Evolutionary conservation across 2,329 filamentous ascomycete species (phyloP).

Genomic region (Elsinoe perseae): DNA sequence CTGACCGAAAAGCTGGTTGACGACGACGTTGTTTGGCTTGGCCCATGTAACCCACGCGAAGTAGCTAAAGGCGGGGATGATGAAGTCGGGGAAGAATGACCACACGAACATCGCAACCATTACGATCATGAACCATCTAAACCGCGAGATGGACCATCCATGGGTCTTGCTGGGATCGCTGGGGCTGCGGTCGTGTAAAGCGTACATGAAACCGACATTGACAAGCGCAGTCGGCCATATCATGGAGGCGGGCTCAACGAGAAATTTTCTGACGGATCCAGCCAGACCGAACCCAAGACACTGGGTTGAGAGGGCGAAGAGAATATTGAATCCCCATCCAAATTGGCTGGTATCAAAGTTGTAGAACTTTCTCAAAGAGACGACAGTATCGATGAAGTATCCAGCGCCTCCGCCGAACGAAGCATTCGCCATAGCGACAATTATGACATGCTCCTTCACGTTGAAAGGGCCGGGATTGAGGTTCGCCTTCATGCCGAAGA

Average conservation of each 20-base stretch:
- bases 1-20: constrained; percentile 25
- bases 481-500: constrained; percentile 50
- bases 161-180: constrained; percentile 60
- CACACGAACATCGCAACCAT: constrained; percentile 65
- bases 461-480: constrained; percentile 45
- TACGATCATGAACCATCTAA: constrained; percentile 73
- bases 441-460: constrained; percentile 26
- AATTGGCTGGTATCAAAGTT: constrained; percentile 56
- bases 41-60: constrained; percentile 88
- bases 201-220: constrained; percentile 67
- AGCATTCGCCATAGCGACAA: constrained; percentile 42
- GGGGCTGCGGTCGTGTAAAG: constrained; percentile 60
- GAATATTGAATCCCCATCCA: constrained; percentile 67
- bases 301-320: constrained; percentile 81
- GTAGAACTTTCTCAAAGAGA: constrained; percentile 57
- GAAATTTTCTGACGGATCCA: constrained; percentile 68
- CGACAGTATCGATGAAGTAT: constrained; percentile 24
- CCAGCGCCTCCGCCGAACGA: constrained; percentile 37
- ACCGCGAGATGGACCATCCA: constrained; percentile 74
- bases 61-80: constrained; percentile 79
- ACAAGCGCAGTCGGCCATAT: constrained; percentile 88
- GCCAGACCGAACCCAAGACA: constrained; percentile 81
- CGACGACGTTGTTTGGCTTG: constrained; percentile 64
- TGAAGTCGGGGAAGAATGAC: constrained; percentile 74
- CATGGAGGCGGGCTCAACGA: constrained; percentile 80